phyloP scores from a whole-genome alignment of 768 basidiomycete species.

The Serendipita sp. region DNA sequence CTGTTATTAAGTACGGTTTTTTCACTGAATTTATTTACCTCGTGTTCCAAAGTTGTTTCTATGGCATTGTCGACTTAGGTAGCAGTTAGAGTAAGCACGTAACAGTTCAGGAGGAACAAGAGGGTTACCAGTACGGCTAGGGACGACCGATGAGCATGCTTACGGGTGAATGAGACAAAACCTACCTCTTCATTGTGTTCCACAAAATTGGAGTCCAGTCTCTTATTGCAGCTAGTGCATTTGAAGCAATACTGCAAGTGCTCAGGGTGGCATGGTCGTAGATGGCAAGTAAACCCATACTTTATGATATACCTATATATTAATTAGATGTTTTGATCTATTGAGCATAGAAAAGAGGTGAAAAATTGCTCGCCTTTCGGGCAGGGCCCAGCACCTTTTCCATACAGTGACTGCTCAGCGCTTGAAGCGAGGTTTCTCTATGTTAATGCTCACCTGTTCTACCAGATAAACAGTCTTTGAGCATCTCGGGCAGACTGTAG shows the following conservation, averaged over 20 bases:
- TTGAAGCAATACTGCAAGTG: conserved; percentile 52
- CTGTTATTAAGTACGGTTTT: too few relatives aligned
- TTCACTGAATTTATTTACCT: conserved; percentile 8
- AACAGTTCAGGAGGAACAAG: background rate
- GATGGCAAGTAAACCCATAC: conserved; percentile 20
- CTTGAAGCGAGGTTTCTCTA: background rate
- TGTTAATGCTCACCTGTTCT: conserved; percentile 45
- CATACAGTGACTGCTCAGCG: background rate
- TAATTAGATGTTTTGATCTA: conserved; percentile 1
- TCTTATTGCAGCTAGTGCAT: conserved; percentile 59
- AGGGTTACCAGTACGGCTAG: conserved; percentile 30
- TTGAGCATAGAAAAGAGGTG: background rate
- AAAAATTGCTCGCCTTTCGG: conserved; percentile 44
- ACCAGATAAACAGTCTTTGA: conserved; percentile 68
- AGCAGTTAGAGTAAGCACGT: too few relatives aligned
- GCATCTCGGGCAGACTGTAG: conserved; percentile 59
- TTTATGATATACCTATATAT: conserved; percentile 59
- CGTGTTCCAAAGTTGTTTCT: conserved; percentile 57
- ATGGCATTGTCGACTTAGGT: conserved; percentile 57
- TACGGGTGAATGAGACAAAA: conserved; percentile 5
- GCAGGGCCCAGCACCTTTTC: conserved; percentile 68
- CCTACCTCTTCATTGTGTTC: conserved; percentile 73
- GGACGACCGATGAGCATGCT: conserved; percentile 4
- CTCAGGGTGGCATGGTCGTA: background rate
- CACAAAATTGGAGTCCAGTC: conserved; percentile 63